Conservation (phyloP, 192 early-diverging fungal genomes). For the Pilobolus umbonatus region DNA sequence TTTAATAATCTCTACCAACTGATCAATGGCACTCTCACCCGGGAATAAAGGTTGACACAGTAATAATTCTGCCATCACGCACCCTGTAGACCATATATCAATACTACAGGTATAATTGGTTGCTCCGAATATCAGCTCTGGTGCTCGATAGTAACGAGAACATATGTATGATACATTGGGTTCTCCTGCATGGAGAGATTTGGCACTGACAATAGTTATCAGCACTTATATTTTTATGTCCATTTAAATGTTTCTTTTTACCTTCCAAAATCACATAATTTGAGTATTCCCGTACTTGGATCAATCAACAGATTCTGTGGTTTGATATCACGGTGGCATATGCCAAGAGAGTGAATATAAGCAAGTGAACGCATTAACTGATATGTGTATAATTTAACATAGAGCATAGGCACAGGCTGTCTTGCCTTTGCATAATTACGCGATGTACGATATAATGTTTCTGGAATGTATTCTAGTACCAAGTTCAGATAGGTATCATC, state of each 20-base stretch:
- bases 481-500: constrained; percentile 96
- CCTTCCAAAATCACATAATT: constrained; percentile 95
- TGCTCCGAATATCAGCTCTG: constrained; percentile 92
- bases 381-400: constrained; percentile 97
- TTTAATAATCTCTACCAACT: constrained; percentile 98
- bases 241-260: constrained; percentile 12
- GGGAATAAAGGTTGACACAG: constrained; percentile 90
- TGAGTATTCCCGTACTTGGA: constrained; percentile 80
- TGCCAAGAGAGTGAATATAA: constrained; percentile 94
- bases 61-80: constrained; percentile 95
- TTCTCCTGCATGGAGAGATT: constrained; percentile 88
- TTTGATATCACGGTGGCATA: constrained; percentile 98
- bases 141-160: constrained; percentile 93
- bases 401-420: constrained; percentile 88
- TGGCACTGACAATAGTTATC: constrained; percentile 59
- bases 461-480: constrained; percentile 89
- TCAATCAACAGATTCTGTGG: constrained; percentile 96
- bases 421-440: constrained; percentile 83
- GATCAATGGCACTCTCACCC: constrained; percentile 94
- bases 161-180: constrained; percentile 98
- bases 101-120: constrained; percentile 86
- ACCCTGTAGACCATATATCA: constrained; percentile 93
- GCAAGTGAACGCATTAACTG: constrained; percentile 94
- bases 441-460: constrained; percentile 90
- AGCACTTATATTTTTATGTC: neutral